These are phyloP conservation scores for Bretziella fagacearum DNA, from an alignment of 2,329 filamentous ascomycete genomes.

Conservation along the genomic window DNA sequence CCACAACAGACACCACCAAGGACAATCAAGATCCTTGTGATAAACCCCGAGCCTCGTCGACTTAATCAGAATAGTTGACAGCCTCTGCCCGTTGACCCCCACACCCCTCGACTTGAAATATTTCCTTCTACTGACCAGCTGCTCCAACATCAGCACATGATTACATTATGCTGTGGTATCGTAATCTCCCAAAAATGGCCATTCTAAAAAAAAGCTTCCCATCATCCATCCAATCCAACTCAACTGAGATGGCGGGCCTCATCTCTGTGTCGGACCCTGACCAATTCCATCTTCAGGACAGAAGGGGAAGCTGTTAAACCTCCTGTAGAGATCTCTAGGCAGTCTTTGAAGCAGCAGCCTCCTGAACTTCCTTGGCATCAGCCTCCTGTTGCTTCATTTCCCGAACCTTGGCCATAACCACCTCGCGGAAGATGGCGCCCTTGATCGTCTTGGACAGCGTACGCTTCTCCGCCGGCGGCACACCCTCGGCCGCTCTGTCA, in stretches of 20 bases:
- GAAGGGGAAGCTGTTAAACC: neutral
- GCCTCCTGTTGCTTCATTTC: conserved; percentile 83
- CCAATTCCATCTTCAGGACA: no score
- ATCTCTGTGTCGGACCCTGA: neutral
- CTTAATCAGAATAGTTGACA: neutral
- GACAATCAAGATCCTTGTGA: neutral
- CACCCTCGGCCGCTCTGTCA: conserved; percentile 18
- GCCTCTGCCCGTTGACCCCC: neutral
- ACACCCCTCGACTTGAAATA: neutral
- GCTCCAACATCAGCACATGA: conserved; percentile 9
- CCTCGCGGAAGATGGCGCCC: conserved; percentile 75
- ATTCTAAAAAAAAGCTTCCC: neutral
- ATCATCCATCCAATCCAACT: neutral
- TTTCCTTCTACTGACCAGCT: neutral
- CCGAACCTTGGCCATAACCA: conserved; percentile 81
- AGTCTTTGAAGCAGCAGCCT: conserved; percentile 30
- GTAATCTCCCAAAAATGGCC: conserved; percentile 1
- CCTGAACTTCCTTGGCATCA: conserved; percentile 40
- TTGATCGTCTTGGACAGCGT: conserved; percentile 35
- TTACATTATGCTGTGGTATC: conserved; percentile 12
- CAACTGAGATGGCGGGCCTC: neutral
- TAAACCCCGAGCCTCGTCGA: neutral
- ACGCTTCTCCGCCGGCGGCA: conserved; percentile 25
- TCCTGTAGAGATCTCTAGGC: conserved; percentile 1
- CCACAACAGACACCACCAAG: neutral